Evolutionary conservation across 345 rosid genomes (phyloP), one percentile per base, ranked within the genome.

Genomic region (Corymbia maculata): DNA sequence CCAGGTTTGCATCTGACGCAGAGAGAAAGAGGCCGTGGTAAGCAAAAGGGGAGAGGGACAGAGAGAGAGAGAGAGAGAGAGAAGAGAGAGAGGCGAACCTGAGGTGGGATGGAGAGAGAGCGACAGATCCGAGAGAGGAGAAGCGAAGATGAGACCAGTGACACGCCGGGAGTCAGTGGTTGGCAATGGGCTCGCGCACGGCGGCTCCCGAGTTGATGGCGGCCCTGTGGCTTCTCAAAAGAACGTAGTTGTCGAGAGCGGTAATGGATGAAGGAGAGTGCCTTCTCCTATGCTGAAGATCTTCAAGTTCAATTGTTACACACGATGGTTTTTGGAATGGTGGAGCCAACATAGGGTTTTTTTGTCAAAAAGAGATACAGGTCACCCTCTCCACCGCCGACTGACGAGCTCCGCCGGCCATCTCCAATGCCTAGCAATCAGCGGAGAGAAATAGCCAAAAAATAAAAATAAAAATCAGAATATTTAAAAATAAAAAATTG

Each of bases 351-450:
- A 64, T 64, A n/a, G 17, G 36, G 42, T 64, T n/a, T 17, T 0
- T 64, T 64, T n/a, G 68, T 64, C 42, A 64, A n/a, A n/a, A 36
- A 64, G 15, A n/a, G 36, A 64, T 64, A n/a, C 75, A n/a, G 13
- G 75, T n/a, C 0, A 1, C 36, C 19, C 17, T 64, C 19, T 13
- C 42, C 36, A 2, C 5, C 0, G 4, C 19, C n/a, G 4, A 17
- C 10, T 9, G 5, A 17, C 42, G 6, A 64, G 17, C 36, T n/a
- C 42, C 0, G 0, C 36, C 1, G 7, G 1, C 36, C 75, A 13
- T 64, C 1, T 0, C 53, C n/a, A 36, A 64, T 64, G 75, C 75
- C 17, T 3, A n/a, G 42, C 2, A n/a, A 64, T 4, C 9, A 1
- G 2, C 4, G 9, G 15, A 64, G 75, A 16, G 75, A n/a, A 64